A percentile compares a stretch with the other conserved stretches of the same genome.
These are phyloP conservation scores for Colletotrichum musae DNA, from an alignment of 2,329 filamentous ascomycete genomes.

Conservation along the genomic window DNA sequence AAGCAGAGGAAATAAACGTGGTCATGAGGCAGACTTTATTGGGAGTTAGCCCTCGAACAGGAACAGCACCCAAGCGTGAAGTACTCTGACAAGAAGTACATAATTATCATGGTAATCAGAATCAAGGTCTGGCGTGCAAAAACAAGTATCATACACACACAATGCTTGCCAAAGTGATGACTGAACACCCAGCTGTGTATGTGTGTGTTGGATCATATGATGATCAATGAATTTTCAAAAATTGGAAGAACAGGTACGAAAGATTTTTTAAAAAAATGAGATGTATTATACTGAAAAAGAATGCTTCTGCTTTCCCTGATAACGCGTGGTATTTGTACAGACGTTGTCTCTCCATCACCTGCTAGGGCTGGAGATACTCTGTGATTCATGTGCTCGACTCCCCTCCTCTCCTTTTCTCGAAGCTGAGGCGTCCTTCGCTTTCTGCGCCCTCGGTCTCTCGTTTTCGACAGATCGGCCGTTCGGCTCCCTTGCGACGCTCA, in stretches of 20 bases:
- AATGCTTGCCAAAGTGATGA: no score
- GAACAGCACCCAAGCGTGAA: slow-evolving; percentile 55
- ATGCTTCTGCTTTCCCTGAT: slow-evolving; percentile 28
- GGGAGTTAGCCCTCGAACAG: no score
- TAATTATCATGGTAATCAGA: no score
- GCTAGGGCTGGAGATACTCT: slow-evolving; percentile 6
- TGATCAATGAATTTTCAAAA: slow-evolving; percentile 3
- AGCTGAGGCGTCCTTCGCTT: slow-evolving; percentile 1
- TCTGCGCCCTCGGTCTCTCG: slow-evolving; percentile 15
- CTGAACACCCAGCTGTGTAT: no score
- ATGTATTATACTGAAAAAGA: slow-evolving; percentile 23
- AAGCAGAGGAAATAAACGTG: slow-evolving; percentile 45
- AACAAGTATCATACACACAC: no score
- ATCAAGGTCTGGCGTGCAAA: no score
- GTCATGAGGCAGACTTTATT: slow-evolving; percentile 28
- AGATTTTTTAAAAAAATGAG: neutral
- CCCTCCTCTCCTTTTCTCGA: neutral
- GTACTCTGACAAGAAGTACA: slow-evolving; percentile 55
- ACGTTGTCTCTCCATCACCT: slow-evolving; percentile 7
- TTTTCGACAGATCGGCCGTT: neutral
- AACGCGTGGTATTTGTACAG: slow-evolving; percentile 31
- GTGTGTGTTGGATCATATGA: no score
- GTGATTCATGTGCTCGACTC: slow-evolving; percentile 17
- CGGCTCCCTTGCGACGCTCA: neutral
- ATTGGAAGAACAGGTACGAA: neutral